These are phyloP conservation scores for Pythium grandisporangium DNA, from an alignment of 352 stramenopile genomes.

Conservation along the genomic window DNA sequence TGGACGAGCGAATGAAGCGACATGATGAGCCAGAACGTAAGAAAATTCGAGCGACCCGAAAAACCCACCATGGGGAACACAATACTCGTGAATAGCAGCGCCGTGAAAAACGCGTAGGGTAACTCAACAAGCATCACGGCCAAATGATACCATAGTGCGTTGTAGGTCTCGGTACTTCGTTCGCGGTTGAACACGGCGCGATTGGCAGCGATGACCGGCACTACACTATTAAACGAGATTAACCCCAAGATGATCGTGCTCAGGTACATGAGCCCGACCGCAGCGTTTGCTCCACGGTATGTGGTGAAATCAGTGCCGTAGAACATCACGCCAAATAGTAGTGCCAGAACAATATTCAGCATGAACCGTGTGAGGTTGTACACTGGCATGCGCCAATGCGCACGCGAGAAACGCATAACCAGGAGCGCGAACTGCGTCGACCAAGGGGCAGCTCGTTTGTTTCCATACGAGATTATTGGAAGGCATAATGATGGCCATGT, in stretches of 20 bases:
- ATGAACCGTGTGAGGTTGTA: not conserved
- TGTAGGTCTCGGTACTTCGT: constrained; percentile 60
- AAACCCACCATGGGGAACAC: constrained; percentile 42
- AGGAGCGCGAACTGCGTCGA: not conserved
- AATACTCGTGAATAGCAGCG: constrained; percentile 18
- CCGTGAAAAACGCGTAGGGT: constrained; percentile 11
- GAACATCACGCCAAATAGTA: not conserved
- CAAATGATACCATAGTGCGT: constrained; percentile 20
- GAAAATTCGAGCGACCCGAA: constrained; percentile 4
- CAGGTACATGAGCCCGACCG: constrained; percentile 52
- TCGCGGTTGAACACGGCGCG: constrained; percentile 76
- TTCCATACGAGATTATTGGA: constrained; percentile 26
- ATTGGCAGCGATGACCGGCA: constrained; percentile 54
- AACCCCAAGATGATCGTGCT: constrained; percentile 42
- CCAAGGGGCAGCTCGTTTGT: not conserved
- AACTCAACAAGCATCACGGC: constrained; percentile 38
- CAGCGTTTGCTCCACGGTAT: constrained; percentile 10
- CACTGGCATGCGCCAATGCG: constrained; percentile 1
- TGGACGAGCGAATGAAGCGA: constrained; percentile 26
- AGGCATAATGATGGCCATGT: constrained; percentile 20
- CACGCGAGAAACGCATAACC: not conserved
- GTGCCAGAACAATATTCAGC: not conserved
- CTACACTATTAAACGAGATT: constrained; percentile 39
- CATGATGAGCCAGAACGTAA: constrained; percentile 51
- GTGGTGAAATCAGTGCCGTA: not conserved